Conservation (phyloP, 225 moss, liverwort and hornwort species). For the Ulota crispa region DNA sequence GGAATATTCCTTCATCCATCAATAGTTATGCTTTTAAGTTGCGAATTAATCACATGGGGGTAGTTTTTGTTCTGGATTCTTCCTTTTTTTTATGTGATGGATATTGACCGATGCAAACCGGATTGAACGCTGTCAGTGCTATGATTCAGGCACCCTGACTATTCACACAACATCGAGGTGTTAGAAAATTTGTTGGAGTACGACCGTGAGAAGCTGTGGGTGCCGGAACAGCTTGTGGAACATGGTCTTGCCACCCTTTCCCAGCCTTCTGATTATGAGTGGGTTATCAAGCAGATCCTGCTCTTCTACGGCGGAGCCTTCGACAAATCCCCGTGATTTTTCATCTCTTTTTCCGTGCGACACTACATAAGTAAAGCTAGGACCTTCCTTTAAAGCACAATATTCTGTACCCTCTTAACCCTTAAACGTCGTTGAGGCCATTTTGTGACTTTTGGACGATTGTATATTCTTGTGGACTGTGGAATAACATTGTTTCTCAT, state of each 20-base stretch:
- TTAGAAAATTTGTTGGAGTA: slow-evolving; percentile 74
- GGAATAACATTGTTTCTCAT: too few species aligned
- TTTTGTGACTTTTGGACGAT: too few species aligned
- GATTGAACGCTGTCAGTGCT: background rate
- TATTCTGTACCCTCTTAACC: too few species aligned
- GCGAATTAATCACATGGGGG: background rate
- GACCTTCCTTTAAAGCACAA: too few species aligned
- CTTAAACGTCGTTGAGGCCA: too few species aligned
- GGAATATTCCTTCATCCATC: background rate
- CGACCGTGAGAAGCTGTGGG: slow-evolving; percentile 85
- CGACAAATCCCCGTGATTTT: slow-evolving; percentile 28
- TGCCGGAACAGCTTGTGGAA: slow-evolving; percentile 88
- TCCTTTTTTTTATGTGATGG: background rate
- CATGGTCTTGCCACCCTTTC: slow-evolving; percentile 63
- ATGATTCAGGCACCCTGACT: slow-evolving; percentile 75
- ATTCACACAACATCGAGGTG: slow-evolving; percentile 76
- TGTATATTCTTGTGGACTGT: too few species aligned
- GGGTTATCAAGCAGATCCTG: slow-evolving; percentile 82
- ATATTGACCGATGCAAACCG: background rate
- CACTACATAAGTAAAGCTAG: background rate
- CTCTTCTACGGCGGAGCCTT: slow-evolving; percentile 64
- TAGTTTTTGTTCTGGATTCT: background rate
- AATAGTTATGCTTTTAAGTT: background rate
- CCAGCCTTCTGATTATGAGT: slow-evolving; percentile 74
- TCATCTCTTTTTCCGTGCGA: background rate